These are phyloP conservation scores for Botrytis tulipae DNA, from an alignment of 2,329 filamentous ascomycete species.

Conservation along the genomic window DNA sequence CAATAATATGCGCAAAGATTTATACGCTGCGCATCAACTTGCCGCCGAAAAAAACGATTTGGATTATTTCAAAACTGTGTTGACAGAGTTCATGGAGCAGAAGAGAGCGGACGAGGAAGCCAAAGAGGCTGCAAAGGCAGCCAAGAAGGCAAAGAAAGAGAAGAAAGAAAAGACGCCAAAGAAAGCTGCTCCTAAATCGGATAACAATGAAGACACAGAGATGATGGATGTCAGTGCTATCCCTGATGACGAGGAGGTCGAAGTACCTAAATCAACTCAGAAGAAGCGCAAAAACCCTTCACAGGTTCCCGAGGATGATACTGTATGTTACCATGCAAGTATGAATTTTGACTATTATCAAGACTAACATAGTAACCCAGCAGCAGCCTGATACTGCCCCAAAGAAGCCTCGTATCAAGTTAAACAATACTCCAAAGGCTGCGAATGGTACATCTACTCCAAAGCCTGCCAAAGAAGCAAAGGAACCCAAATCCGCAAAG, in stretches of 20 bases:
- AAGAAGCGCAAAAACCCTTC: slow-evolving; percentile 83
- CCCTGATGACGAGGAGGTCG: slow-evolving; percentile 54
- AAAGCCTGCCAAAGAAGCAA: slow-evolving; percentile 29
- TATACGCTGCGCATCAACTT: slow-evolving; percentile 76
- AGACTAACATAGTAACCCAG: slow-evolving; percentile 9
- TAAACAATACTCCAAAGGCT: slow-evolving; percentile 66
- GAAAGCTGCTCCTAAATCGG: slow-evolving; percentile 48
- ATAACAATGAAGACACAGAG: slow-evolving; percentile 56
- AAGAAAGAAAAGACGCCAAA: slow-evolving; percentile 44
- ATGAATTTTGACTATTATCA: background rate
- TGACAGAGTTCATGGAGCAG: slow-evolving; percentile 67
- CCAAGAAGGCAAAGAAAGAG: slow-evolving; percentile 44
- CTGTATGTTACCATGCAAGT: slow-evolving; percentile 48
- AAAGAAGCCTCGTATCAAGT: slow-evolving; percentile 67
- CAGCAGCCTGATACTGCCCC: slow-evolving; percentile 48
- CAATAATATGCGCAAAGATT: slow-evolving; percentile 73
- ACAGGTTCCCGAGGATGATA: slow-evolving; percentile 56
- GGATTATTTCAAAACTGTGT: slow-evolving; percentile 77
- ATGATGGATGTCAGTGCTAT: slow-evolving; percentile 54
- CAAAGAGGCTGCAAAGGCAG: slow-evolving; percentile 48
- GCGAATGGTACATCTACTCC: slow-evolving; percentile 49
- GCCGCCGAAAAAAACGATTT: slow-evolving; percentile 77
- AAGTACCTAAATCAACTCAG: slow-evolving; percentile 50
- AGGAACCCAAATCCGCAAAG: slow-evolving; percentile 42
- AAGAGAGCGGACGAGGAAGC: slow-evolving; percentile 53